Evolutionary conservation across 2,329 filamentous ascomycete species (phyloP).

Genomic region (Epicoccum sorghinum): DNA sequence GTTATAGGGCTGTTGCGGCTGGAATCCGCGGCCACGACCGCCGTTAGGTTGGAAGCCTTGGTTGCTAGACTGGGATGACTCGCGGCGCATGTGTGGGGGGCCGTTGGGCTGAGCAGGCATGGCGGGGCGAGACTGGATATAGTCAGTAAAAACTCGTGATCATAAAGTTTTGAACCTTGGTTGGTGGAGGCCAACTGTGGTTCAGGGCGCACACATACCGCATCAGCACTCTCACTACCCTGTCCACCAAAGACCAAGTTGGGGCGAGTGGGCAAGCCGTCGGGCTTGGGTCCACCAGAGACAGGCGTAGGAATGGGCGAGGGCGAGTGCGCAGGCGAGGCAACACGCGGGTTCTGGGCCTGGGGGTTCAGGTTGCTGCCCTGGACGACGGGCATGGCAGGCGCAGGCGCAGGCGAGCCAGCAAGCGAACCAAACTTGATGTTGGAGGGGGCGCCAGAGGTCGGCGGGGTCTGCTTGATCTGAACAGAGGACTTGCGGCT

Average conservation of each 20-base stretch:
- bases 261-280: constrained; percentile 71
- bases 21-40: constrained; percentile 58
- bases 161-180: constrained; percentile 15
- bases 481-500: constrained; percentile 89
- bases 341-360: constrained; percentile 70
- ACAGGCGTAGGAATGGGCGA: constrained; percentile 91
- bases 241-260: constrained; percentile 83
- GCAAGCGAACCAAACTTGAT: constrained; percentile 84
- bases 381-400: constrained; percentile 72
- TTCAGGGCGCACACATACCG: constrained; percentile 64
- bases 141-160: constrained; percentile 20
- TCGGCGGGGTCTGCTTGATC: constrained; percentile 78
- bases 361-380: constrained; percentile 61
- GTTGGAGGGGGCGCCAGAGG: constrained; percentile 59
- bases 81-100: constrained; percentile 76
- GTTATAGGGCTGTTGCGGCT: constrained; percentile 55
- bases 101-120: constrained; percentile 58
- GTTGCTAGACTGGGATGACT: constrained; percentile 80
- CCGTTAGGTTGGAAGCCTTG: constrained; percentile 52
- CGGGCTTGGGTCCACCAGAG: constrained; percentile 82
- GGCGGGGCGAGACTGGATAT: constrained; percentile 69
- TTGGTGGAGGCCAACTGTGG: constrained; percentile 21
- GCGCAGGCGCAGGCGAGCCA: constrained; percentile 64
- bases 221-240: constrained; percentile 70
- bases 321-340: constrained; percentile 85